Base-by-base conservation (phyloP, 352 stramenopile genomes). In the Phytopythium litorale region DNA sequence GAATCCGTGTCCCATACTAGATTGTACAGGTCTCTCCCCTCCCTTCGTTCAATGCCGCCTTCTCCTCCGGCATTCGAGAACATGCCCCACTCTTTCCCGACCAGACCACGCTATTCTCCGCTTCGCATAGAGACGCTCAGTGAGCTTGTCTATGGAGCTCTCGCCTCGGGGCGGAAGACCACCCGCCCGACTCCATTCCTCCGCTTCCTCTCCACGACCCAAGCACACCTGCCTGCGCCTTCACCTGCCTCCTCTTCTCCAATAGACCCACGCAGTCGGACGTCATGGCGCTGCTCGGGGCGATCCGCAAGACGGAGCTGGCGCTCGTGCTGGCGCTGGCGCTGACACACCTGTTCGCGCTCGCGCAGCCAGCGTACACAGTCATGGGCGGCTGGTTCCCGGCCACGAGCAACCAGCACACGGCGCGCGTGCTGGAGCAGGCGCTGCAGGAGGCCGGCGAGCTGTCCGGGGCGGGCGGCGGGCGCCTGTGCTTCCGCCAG, bases 341-440 rank as follows among this genome's bases (percentile, higher is more conserved):
- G 16, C 21, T 58, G 32, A 51, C 40, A 28, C 43, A 71, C 21
- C 58, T 64, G 12, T 54, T 62, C 38, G 63, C 54, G 12, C 66
- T 65, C 62, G 48, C 48, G 43, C 71, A 78, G 38, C 70, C 48
- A 5, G 28, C 19, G 7, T 65, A 67, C 37, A 65, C 50, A 49
- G 51, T 80, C 56, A 63, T 78, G 8, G 75, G 73, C 16, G 64
- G 65, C 43, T 84, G 75, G 75, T 70, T 84, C 63, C 53, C 62
- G 9, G 73, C 75, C 1, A 76, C 68, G 13, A 56, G 52, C 46
- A 84, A 69, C 62, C 25, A 43, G 12, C 60, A 70, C 33, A 79
- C 73, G 16, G 64, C 71, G 58, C 63, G 57, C 32, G 60, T 81
- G 45, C 58, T 84, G 37, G 66, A 58, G 1, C 56, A 74, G 56